A percentile compares a stretch with the other conserved stretches of the same genome.
These are phyloP conservation scores for Sporormia fimetaria DNA, from an alignment of 495 filamentous ascomycete species.

Conservation along the genomic window DNA sequence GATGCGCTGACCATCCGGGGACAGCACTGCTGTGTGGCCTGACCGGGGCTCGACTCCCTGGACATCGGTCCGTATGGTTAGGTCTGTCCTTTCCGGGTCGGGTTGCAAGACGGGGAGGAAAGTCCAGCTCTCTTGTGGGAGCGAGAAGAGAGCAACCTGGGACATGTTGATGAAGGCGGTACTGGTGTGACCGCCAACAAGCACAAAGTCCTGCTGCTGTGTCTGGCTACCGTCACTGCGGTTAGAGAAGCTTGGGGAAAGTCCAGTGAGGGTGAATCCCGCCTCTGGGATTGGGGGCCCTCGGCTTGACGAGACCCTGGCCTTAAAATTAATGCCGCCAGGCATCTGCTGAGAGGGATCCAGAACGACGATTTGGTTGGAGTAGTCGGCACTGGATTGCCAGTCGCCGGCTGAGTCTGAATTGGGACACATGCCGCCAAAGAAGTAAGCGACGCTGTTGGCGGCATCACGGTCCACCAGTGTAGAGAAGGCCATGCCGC, in stretches of 20 bases:
- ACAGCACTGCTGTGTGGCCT: slow-evolving; percentile 73
- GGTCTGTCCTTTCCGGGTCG: slow-evolving; percentile 35
- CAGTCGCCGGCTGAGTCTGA: slow-evolving; percentile 38
- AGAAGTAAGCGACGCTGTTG: slow-evolving; percentile 51
- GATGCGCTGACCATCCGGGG: slow-evolving; percentile 59
- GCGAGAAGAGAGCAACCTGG: slow-evolving; percentile 71
- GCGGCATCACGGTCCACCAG: slow-evolving; percentile 43
- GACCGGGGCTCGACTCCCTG: slow-evolving; percentile 59
- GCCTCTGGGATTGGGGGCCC: slow-evolving; percentile 68
- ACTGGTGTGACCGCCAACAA: slow-evolving; percentile 78
- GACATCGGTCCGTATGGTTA: slow-evolving; percentile 34
- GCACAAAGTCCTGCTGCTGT: slow-evolving; percentile 62
- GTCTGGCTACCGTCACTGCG: slow-evolving; percentile 40
- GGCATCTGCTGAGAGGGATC: slow-evolving; percentile 33
- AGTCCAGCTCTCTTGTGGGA: slow-evolving; percentile 77
- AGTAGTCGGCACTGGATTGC: slow-evolving; percentile 60
- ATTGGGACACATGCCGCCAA: slow-evolving; percentile 81
- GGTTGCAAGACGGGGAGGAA: slow-evolving; percentile 55
- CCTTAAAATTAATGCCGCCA: slow-evolving; percentile 29
- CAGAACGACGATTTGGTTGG: slow-evolving; percentile 58
- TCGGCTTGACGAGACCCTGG: slow-evolving; percentile 36
- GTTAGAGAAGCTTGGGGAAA: slow-evolving; percentile 52
- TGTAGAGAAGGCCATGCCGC: slow-evolving; percentile 55
- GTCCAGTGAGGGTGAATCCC: slow-evolving; percentile 69
- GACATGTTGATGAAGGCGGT: slow-evolving; percentile 87